Percentiles rank a stretch among this genome's conserved stretches.
Evolutionary conservation across 441 rosid species (phyloP).

Genomic region (Daphne laureola): DNA sequence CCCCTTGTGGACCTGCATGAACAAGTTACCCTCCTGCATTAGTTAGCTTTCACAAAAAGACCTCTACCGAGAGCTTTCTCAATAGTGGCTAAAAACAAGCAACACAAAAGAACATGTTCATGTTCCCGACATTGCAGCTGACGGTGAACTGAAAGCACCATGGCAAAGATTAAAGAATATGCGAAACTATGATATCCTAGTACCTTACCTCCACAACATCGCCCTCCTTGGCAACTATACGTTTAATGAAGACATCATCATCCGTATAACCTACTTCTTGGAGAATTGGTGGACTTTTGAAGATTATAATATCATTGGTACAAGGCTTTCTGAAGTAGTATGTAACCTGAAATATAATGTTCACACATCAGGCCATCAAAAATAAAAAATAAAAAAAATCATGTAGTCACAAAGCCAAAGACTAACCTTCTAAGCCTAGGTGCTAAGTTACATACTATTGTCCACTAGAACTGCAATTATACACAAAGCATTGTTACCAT

Average conservation of each 20-base stretch:
- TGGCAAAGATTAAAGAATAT: neutral
- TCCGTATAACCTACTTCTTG: conserved; percentile 90
- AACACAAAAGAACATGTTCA: neutral
- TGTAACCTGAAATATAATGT: conserved; percentile 48
- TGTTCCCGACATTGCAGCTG: neutral
- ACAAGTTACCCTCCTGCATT: neutral
- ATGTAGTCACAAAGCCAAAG: no score
- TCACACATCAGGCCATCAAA: neutral
- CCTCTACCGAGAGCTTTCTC: no score
- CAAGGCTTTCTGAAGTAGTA: conserved; percentile 93
- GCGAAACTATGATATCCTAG: neutral
- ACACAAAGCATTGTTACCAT: no score
- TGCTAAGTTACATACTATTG: no score
- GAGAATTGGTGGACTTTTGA: conserved; percentile 89
- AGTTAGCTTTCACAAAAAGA: no score
- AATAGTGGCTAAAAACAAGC: no score
- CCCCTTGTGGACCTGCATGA: conserved; percentile 61
- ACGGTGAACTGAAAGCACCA: neutral
- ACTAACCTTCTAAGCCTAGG: neutral
- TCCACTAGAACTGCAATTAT: no score
- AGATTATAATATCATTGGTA: conserved; percentile 84
- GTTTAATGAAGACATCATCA: conserved; percentile 84
- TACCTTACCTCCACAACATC: conserved; percentile 73
- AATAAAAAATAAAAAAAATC: neutral
- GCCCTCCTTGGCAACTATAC: conserved; percentile 87